A percentile compares a stretch with the other conserved stretches of the same genome.
Conservation (phyloP, 257 asterid genomes). For the Salvia rosmarinus region DNA sequence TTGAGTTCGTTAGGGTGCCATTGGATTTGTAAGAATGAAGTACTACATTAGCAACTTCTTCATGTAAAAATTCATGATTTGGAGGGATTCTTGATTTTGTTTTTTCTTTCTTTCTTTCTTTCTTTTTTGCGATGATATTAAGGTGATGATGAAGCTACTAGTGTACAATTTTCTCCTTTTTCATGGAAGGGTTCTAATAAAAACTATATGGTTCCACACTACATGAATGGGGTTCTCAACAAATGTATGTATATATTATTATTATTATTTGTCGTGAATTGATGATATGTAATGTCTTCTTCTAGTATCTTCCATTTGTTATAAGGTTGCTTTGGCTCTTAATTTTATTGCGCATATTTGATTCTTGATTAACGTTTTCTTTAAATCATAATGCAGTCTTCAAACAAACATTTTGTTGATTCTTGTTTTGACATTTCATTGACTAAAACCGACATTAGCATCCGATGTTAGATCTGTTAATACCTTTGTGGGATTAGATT, state of each 20-base stretch:
- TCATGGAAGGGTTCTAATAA: neutral
- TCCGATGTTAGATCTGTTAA: slow-evolving; percentile 25
- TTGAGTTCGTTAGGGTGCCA: slow-evolving; percentile 16
- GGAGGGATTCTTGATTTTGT: slow-evolving; percentile 21
- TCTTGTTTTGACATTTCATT: neutral
- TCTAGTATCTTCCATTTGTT: slow-evolving; percentile 24
- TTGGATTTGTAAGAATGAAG: neutral
- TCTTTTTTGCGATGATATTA: neutral
- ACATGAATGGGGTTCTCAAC: neutral
- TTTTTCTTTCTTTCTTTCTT: neutral
- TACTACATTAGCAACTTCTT: neutral
- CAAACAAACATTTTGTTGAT: too few relatives aligned
- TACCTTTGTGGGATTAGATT: slow-evolving; percentile 3
- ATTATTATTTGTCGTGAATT: slow-evolving; percentile 36
- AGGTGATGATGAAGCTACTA: slow-evolving; percentile 15
- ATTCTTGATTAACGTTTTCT: neutral
- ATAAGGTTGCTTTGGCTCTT: neutral
- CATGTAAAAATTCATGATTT: slow-evolving; percentile 2
- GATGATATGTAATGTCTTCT: slow-evolving; percentile 23
- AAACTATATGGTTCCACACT: neutral
- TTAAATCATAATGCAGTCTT: neutral
- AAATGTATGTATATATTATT: slow-evolving; percentile 33
- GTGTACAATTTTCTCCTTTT: neutral
- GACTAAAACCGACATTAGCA: slow-evolving; percentile 5
- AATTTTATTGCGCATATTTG: neutral